A percentile compares a stretch with the other conserved stretches of the same genome.
Evolutionary conservation across 495 filamentous ascomycete species (phyloP).

Genomic region (Aspergillus hancockii): DNA sequence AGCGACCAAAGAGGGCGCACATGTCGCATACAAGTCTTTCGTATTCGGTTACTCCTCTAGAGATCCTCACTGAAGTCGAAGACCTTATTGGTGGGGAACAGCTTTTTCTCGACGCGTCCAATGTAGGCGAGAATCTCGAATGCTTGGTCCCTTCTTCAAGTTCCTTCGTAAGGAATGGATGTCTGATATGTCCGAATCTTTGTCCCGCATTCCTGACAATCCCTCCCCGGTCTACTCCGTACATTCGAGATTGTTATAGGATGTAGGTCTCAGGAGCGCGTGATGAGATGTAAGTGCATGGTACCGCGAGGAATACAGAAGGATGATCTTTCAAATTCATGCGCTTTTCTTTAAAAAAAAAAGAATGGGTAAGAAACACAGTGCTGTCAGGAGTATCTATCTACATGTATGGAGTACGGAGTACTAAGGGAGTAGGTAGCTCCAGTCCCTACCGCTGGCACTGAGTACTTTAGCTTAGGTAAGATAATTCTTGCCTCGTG

Average conservation of each 20-base stretch:
- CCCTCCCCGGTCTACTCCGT: slow-evolving; percentile 24
- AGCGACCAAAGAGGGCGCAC: slow-evolving; percentile 37
- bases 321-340: neutral
- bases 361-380: no score
- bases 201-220: slow-evolving; percentile 37
- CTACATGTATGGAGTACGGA: neutral
- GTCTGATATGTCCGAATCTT: slow-evolving; percentile 38
- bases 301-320: neutral
- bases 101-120: slow-evolving; percentile 55
- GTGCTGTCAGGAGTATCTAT: no score
- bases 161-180: slow-evolving; percentile 49
- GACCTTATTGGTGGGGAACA: slow-evolving; percentile 59
- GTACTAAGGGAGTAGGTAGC: no score
- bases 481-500: no score
- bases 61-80: slow-evolving; percentile 55
- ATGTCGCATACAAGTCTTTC: slow-evolving; percentile 48
- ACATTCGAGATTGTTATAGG: slow-evolving; percentile 17
- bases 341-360: no score
- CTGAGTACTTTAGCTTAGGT: no score
- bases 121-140: slow-evolving; percentile 43
- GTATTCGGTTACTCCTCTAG: slow-evolving; percentile 56
- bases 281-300: neutral
- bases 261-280: neutral
- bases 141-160: slow-evolving; percentile 37
- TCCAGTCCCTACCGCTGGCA: no score